phyloP scores from a whole-genome alignment of 2,329 filamentous ascomycete species.

The Lachnellula suecica region DNA sequence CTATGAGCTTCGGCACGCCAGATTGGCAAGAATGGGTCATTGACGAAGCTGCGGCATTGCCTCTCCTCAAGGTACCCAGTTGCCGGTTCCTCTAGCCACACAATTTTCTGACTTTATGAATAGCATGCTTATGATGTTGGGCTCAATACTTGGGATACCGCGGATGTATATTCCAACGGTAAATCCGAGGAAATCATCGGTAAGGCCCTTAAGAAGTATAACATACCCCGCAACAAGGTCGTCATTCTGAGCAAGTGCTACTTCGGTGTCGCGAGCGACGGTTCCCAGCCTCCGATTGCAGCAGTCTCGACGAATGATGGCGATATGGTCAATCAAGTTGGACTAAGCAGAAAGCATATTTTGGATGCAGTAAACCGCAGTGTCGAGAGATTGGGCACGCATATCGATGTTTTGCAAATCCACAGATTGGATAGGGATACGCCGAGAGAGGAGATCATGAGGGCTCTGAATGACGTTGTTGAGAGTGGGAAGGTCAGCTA shows the following conservation, averaged over 20 bases:
- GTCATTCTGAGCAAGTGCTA: conserved; percentile 65
- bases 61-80: conserved; percentile 46
- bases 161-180: conserved; percentile 51
- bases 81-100: neutral
- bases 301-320: conserved; percentile 51
- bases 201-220: conserved; percentile 62
- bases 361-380: conserved; percentile 63
- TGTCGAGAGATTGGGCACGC: conserved; percentile 49
- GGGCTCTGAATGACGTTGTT: conserved; percentile 58
- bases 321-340: conserved; percentile 45
- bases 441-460: conserved; percentile 60
- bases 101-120: conserved; percentile 33
- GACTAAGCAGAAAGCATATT: conserved; percentile 61
- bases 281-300: conserved; percentile 34
- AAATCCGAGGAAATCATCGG: conserved; percentile 32
- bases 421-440: conserved; percentile 55
- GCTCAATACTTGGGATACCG: conserved; percentile 53
- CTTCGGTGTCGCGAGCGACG: conserved; percentile 40
- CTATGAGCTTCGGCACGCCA: conserved; percentile 47
- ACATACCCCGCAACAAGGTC: conserved; percentile 62
- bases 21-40: conserved; percentile 48
- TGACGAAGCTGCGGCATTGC: conserved; percentile 45
- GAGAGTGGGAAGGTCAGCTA: conserved; percentile 58
- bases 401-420: conserved; percentile 56
- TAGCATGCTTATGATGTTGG: conserved; percentile 44